Percentiles rank a stretch among this genome's conserved stretches.
These are phyloP conservation scores for Cutaneotrichosporon dermatis DNA, from an alignment of 1,284 basidiomycete species.

Conservation along the genomic window DNA sequence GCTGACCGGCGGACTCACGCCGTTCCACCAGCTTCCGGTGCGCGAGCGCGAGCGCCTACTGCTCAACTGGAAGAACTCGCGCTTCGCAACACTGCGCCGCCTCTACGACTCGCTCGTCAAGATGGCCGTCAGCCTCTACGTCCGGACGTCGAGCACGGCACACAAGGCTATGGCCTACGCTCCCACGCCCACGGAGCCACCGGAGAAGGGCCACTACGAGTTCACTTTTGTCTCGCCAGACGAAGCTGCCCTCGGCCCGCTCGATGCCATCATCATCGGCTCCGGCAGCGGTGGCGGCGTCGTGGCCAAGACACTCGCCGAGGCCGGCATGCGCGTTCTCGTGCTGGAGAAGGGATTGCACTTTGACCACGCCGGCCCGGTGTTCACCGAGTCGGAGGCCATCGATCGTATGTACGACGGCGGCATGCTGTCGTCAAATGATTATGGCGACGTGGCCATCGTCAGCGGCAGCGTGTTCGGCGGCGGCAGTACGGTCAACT, in stretches of 20 bases:
- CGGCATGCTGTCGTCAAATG: constrained; percentile 45
- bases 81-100: constrained; percentile 6
- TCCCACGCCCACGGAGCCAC: background rate
- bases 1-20: constrained; percentile 8
- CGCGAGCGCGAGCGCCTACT: constrained; percentile 12
- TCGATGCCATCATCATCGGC: constrained; percentile 42
- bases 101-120: constrained; percentile 18
- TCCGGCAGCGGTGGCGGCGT: constrained; percentile 51
- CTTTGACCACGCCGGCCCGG: constrained; percentile 35
- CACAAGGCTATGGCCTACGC: constrained; percentile 14
- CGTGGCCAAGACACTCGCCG: constrained; percentile 43
- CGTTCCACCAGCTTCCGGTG: constrained; percentile 13
- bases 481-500: constrained; percentile 53
- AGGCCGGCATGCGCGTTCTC: constrained; percentile 43
- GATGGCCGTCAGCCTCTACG: constrained; percentile 5
- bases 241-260: background rate
- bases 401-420: constrained; percentile 47
- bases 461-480: constrained; percentile 51
- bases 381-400: constrained; percentile 40
- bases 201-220: background rate
- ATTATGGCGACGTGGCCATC: constrained; percentile 46
- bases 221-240: constrained; percentile 1
- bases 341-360: constrained; percentile 52
- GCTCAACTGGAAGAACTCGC: constrained; percentile 9
- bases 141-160: constrained; percentile 9